Conservation (phyloP, 345 rosid species). For the Noccaea bulbosa region DNA sequence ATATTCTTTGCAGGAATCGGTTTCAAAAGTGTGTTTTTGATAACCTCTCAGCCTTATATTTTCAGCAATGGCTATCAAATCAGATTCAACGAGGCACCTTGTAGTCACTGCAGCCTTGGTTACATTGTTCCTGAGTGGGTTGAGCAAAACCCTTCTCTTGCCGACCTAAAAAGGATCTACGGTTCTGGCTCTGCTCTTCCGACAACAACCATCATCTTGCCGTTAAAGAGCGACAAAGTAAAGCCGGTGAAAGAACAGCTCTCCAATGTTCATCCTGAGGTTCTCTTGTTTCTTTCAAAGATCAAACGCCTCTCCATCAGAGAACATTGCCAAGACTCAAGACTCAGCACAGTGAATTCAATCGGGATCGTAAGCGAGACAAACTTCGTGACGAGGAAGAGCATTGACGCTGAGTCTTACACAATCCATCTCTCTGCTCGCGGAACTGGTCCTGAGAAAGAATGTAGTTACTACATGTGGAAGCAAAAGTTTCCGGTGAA, state of each 20-base stretch:
- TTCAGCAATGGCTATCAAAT: conserved; percentile 79
- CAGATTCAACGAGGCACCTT: conserved; percentile 66
- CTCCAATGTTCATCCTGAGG: conserved; percentile 69
- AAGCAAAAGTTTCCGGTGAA: conserved; percentile 70
- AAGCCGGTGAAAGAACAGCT: conserved; percentile 71
- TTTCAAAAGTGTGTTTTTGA: conserved; percentile 71
- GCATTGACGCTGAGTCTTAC: conserved; percentile 72
- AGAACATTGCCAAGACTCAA: conserved; percentile 56
- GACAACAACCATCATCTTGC: conserved; percentile 62
- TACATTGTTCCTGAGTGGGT: conserved; percentile 86
- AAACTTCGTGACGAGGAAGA: conserved; percentile 57
- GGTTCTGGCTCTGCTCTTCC: conserved; percentile 57
- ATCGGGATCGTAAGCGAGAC: conserved; percentile 65
- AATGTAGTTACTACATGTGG: conserved; percentile 73
- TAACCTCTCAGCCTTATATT: conserved; percentile 58
- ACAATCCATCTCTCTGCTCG: conserved; percentile 60
- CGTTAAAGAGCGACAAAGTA: conserved; percentile 67
- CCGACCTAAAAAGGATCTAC: conserved; percentile 55
- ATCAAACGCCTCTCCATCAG: conserved; percentile 68
- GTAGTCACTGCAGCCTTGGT: conserved; percentile 63
- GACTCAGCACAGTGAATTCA: conserved; percentile 48
- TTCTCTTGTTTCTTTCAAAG: conserved; percentile 62
- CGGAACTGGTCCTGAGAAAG: conserved; percentile 36
- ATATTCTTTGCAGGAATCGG: conserved; percentile 56
- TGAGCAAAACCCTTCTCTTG: conserved; percentile 55